Base-by-base conservation (phyloP, 371 early-diverging fungal species). In the Mucor ambiguus region DNA sequence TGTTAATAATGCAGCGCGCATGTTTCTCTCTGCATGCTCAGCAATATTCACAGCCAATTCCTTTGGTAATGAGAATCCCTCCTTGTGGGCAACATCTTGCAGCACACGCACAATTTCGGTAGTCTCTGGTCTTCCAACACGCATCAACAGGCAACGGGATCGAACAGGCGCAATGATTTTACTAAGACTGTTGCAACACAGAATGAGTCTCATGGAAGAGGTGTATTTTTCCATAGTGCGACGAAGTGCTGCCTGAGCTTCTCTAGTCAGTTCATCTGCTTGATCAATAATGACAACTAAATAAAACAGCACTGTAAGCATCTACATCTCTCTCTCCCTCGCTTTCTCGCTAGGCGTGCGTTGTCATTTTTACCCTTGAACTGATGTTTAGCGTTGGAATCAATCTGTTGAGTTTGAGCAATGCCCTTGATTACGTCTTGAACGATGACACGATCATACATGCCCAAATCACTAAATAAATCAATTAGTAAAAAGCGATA, bases 201-300 rank as follows among this genome's bases (percentile, higher is more conserved):
- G 73, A 67, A 99, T 95, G 26, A 99, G 81, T 30, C 99, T 92
- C 70, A 99, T 85, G 72, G 95, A 96, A 24, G 77, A 67, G 79
- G 94, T 96, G 80, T 99, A 99, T 78, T 96, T 96, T 82, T 99
- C 99, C 97, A 99, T 99, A 3, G 99, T 99, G 30, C 99, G 87
- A 68, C 99, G 90, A 59, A 99, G 88, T 18, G 96, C 99, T 38
- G 97, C 95, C 83, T 99, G 99, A 10, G 99, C 99, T 64, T 98
- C 97, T 63, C 90, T 84, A 14, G 92, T 88, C 59, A 99, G 84
- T 58, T 86, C 74, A 71, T 99, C 99, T 2, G 99, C 99, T 74
- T 99, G 96, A 74, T 96, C 92, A 69, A 99, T 91, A 44, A 99
- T 90, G 12, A 99, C 93, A 16, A 99, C 93, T 92, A 81, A 57